Evolutionary conservation across 495 filamentous ascomycete species (phyloP).

Genomic region (Xylaria telfairii): DNA sequence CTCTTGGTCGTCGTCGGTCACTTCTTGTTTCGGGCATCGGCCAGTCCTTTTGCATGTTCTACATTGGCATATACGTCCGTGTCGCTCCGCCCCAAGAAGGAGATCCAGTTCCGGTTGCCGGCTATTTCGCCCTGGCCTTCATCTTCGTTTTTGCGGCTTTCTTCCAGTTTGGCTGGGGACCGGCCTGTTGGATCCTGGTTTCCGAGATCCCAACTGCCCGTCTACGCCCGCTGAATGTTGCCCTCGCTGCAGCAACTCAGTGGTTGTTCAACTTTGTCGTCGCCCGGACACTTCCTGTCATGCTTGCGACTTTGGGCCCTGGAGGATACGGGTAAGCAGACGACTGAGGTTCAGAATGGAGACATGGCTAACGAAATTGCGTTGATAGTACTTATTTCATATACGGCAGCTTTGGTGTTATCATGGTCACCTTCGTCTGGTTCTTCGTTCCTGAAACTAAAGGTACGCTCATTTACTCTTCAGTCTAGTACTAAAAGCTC

Average conservation of each 20-base stretch:
- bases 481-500: constrained; percentile 11
- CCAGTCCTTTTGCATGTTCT: constrained; percentile 74
- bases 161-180: constrained; percentile 83
- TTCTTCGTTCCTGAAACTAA: constrained; percentile 80
- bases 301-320: constrained; percentile 67
- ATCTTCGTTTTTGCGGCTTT: constrained; percentile 77
- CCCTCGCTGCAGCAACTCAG: constrained; percentile 71
- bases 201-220: constrained; percentile 77
- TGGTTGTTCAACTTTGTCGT: constrained; percentile 78
- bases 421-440: constrained; percentile 71
- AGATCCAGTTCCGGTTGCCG: constrained; percentile 42
- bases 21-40: constrained; percentile 77
- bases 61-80: constrained; percentile 80
- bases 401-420: constrained; percentile 67
- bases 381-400: constrained; percentile 55
- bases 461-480: constrained; percentile 56
- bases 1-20: constrained; percentile 70
- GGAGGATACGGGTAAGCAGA: constrained; percentile 61
- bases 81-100: constrained; percentile 66
- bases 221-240: constrained; percentile 73
- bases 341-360: neutral
- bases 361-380: constrained; percentile 17
- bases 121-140: constrained; percentile 71
- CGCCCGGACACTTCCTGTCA: constrained; percentile 64
- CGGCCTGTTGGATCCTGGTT: constrained; percentile 79